Evolutionary conservation across 225 moss, liverwort and hornwort species (phyloP).

Genomic region (Asterella californica): DNA sequence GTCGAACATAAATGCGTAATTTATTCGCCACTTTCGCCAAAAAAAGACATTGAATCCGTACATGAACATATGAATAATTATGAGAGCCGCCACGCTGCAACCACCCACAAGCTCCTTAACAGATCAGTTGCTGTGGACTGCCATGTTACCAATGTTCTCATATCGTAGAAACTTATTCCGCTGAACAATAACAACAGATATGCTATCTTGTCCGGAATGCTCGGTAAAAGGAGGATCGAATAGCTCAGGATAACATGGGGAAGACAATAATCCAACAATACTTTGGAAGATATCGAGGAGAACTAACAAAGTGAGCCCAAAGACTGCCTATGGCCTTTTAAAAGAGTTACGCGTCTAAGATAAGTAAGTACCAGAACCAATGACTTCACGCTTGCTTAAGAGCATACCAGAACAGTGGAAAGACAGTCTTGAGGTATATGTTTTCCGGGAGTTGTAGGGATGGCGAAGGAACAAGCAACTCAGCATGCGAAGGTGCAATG

Average conservation of each 20-base stretch:
- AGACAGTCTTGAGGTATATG: slow-evolving; percentile 12
- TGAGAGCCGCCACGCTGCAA: slow-evolving; percentile 33
- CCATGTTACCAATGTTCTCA: background rate
- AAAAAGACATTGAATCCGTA: slow-evolving; percentile 63
- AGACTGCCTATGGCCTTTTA: too few species aligned
- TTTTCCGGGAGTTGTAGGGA: background rate
- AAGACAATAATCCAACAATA: background rate
- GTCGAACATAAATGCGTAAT: slow-evolving; percentile 65
- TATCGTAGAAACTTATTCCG: background rate
- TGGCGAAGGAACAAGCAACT: background rate
- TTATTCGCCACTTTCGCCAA: slow-evolving; percentile 60
- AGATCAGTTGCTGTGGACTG: background rate
- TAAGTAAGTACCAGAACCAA: background rate
- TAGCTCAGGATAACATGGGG: background rate
- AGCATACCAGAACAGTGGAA: slow-evolving; percentile 2
- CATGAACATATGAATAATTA: slow-evolving; percentile 71
- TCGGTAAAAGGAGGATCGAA: background rate
- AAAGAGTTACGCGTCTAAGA: background rate
- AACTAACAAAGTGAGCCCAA: too few species aligned
- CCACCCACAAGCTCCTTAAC: background rate
- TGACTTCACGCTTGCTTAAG: background rate
- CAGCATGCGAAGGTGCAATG: background rate
- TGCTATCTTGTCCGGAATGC: background rate
- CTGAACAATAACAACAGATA: background rate
- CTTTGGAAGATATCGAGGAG: background rate